Evolutionary conservation across 148 eudicot species (phyloP), one percentile per base, ranked within the genome.

Genomic region (Rhododendron griersonianum): DNA sequence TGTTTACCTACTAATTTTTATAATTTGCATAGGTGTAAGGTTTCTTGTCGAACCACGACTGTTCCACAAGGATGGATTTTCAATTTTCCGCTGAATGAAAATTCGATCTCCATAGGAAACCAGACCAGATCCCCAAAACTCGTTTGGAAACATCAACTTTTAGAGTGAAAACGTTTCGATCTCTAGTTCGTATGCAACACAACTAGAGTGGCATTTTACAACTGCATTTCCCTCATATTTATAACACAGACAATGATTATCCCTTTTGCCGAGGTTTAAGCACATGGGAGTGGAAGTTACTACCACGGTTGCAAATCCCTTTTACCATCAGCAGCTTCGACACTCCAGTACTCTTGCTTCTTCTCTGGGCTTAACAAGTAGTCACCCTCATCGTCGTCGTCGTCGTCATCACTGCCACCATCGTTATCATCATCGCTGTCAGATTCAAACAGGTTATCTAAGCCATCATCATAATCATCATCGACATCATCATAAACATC

Each of bases 281-380:
- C 45, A 63, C 18, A 28, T 15, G 13, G 19, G 19, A 30, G 76
- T 44, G 35, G 73, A 51, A 73, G 45, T 83, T 76, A 81, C 91
- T 93, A 95, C 98, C 98, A 95, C 37, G 93, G 92, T 78, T 91
- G 93, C 81, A 86, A 59, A 86, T 78, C 86, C 87, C 75, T 80
- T 21, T 15, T 45, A 39, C 51, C 55, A 65, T 80, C 73, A 88
- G 74, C 73, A 71, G 79, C 79, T 81, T 89, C 86, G 37, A 89
- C 84, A n/a, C 86, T 94, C 98, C 98, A 94, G 83, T 90, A 92
- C 84, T 80, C 91, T 11, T 83, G 88, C 37, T 85, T 83, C 85
- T 71, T 80, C 71, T 87, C 84, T 59, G 28, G 77, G 57, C 78
- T 83, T 13, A 28, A 28, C 85, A 86, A 86, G 47, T 87, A 88